A percentile compares a stretch with the other conserved stretches of the same genome.
Evolutionary conservation across 805 yeast genomes (phyloP).

Genomic region (Cyberlindnera samutprakarnensis): DNA sequence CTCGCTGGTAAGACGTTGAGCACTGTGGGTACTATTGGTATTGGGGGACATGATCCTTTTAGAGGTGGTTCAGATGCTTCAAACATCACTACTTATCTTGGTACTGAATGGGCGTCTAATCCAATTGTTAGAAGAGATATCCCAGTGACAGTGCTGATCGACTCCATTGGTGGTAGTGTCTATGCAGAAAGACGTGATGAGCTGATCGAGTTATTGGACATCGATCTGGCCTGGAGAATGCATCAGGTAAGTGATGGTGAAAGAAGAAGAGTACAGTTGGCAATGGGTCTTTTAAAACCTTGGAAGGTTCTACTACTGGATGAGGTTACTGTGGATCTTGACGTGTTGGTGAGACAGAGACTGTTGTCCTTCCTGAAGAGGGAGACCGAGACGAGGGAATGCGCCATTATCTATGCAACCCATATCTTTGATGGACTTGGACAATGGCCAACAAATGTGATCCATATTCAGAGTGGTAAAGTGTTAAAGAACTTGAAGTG

Average conservation of each 20-base stretch:
- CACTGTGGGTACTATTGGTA: slow-evolving; percentile 54
- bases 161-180: slow-evolving; percentile 73
- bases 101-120: slow-evolving; percentile 97
- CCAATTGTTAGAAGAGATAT: slow-evolving; percentile 87
- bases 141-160: slow-evolving; percentile 70
- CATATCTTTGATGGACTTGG: slow-evolving; percentile 95
- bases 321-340: slow-evolving; percentile 95
- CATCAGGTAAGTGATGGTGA: slow-evolving; percentile 90
- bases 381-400: slow-evolving; percentile 66
- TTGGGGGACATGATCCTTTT: slow-evolving; percentile 90
- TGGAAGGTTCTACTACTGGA: slow-evolving; percentile 86
- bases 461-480: slow-evolving; percentile 69
- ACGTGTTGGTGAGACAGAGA: slow-evolving; percentile 80
- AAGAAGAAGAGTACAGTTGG: slow-evolving; percentile 86
- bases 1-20: slow-evolving; percentile 90
- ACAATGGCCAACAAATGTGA: slow-evolving; percentile 79
- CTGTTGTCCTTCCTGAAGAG: slow-evolving; percentile 58
- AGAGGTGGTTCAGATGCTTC: slow-evolving; percentile 42
- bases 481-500: slow-evolving; percentile 31
- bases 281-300: slow-evolving; percentile 88
- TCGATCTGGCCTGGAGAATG: slow-evolving; percentile 90
- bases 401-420: slow-evolving; percentile 87
- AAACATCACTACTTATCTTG: slow-evolving; percentile 65
- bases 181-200: slow-evolving; percentile 71
- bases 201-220: slow-evolving; percentile 71